Percentiles rank a stretch among this genome's conserved stretches.
Conservation (phyloP, 2,329 filamentous ascomycete genomes). For the Xylaria sp. region DNA sequence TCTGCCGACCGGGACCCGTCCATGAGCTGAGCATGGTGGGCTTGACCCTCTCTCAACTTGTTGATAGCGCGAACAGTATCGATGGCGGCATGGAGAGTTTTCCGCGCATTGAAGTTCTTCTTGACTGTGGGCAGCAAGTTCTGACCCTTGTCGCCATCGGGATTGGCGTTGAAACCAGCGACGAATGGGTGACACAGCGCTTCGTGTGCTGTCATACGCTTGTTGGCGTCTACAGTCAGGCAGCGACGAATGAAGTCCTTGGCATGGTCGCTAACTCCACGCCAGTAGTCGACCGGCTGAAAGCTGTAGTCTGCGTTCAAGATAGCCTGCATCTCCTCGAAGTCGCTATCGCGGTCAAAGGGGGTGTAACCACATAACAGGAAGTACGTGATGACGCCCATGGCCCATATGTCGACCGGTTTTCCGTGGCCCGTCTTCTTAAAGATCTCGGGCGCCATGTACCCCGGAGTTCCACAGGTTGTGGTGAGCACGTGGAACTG, state of each 20-base stretch:
- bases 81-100: conserved; percentile 76
- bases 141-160: conserved; percentile 63
- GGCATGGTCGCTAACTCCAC: conserved; percentile 84
- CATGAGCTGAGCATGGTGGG: conserved; percentile 63
- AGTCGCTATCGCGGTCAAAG: conserved; percentile 95
- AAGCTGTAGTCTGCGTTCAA: conserved; percentile 96
- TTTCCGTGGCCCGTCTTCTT: conserved; percentile 98
- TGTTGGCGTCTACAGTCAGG: conserved; percentile 86
- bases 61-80: conserved; percentile 78
- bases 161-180: conserved; percentile 60
- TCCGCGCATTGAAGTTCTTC: conserved; percentile 78
- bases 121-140: conserved; percentile 76
- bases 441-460: conserved; percentile 99
- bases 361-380: conserved; percentile 97
- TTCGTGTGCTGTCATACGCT: conserved; percentile 91
- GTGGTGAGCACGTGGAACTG: conserved; percentile 98
- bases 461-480: conserved; percentile 96
- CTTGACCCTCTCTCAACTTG: conserved; percentile 72
- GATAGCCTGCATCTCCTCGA: conserved; percentile 99
- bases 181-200: conserved; percentile 75
- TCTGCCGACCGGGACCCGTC: conserved; percentile 67
- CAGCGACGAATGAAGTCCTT: conserved; percentile 94
- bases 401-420: conserved; percentile 97
- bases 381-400: conserved; percentile 99
- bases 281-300: conserved; percentile 95